A percentile compares a stretch with the other conserved stretches of the same genome.
Evolutionary conservation across 1,284 basidiomycete genomes (phyloP).

Genomic region (Marasmius sp.): DNA sequence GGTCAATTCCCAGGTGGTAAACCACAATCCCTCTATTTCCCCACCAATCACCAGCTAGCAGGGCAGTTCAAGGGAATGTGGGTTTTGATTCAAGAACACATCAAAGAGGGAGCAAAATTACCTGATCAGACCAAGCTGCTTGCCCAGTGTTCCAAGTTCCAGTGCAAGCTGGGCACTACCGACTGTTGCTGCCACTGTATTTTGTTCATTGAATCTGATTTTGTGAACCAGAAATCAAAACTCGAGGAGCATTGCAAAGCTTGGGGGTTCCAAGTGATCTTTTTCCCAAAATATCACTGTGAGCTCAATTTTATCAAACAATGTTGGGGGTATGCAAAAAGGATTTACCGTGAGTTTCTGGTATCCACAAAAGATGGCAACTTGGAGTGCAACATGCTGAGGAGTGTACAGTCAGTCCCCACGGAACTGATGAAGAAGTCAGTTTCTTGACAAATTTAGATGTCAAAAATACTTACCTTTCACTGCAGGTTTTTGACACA

Average conservation of each 20-base stretch:
- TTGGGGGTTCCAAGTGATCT: slow-evolving; percentile 19
- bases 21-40: slow-evolving; percentile 2
- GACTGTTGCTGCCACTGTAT: slow-evolving; percentile 5
- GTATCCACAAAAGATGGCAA: background rate
- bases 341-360: background rate
- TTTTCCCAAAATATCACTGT: background rate
- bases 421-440: background rate
- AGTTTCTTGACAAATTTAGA: background rate
- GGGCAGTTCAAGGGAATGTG: background rate
- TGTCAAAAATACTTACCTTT: no score
- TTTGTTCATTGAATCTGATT: slow-evolving; percentile 10
- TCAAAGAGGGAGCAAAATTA: background rate
- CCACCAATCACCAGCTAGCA: background rate
- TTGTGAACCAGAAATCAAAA: slow-evolving; percentile 6
- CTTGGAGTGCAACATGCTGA: background rate
- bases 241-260: slow-evolving; percentile 7
- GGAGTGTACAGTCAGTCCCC: background rate
- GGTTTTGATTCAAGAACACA: background rate
- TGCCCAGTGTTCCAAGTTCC: background rate
- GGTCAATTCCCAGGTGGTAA: background rate
- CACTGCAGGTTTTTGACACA: background rate
- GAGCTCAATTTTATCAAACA: background rate
- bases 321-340: background rate
- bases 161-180: background rate
- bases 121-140: background rate